phyloP scores from a whole-genome alignment of 352 stramenopile genomes.

The Pythium utonaiense region DNA sequence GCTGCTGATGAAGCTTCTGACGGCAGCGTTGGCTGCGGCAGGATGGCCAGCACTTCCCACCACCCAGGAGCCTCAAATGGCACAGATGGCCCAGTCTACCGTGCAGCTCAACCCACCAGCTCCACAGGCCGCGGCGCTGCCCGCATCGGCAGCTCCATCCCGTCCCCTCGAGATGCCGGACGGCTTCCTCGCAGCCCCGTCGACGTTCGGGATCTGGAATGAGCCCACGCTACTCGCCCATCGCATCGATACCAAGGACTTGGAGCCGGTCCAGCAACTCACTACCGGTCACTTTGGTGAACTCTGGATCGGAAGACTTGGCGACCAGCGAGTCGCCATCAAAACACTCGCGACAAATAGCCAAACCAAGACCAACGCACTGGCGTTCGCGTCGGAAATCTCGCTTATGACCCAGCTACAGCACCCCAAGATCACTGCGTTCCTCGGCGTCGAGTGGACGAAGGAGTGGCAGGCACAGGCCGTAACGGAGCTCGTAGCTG shows the following conservation, averaged over 20 bases:
- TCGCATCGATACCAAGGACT: not conserved
- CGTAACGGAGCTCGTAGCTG: constrained; percentile 70
- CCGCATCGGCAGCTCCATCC: no score
- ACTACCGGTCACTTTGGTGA: not conserved
- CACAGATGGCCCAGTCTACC: no score
- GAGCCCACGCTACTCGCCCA: not conserved
- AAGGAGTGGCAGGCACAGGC: constrained; percentile 57
- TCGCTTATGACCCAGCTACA: constrained; percentile 52
- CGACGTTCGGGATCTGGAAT: not conserved
- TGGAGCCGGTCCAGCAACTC: not conserved
- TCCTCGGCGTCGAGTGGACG: constrained; percentile 67
- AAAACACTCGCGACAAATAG: constrained; percentile 55
- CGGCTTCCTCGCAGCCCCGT: not conserved
- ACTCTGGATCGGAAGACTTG: not conserved
- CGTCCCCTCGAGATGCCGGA: no score
- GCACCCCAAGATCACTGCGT: constrained; percentile 63
- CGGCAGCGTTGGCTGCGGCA: no score
- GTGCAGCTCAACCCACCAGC: no score
- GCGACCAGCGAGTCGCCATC: constrained; percentile 33
- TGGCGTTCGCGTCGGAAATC: constrained; percentile 58
- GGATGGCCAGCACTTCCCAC: no score
- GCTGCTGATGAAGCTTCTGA: no score
- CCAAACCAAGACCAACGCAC: constrained; percentile 43
- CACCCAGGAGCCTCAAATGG: no score
- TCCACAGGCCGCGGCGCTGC: no score